Base-by-base conservation (phyloP, 2,329 filamentous ascomycete genomes). In the Aspergillus flavus region DNA sequence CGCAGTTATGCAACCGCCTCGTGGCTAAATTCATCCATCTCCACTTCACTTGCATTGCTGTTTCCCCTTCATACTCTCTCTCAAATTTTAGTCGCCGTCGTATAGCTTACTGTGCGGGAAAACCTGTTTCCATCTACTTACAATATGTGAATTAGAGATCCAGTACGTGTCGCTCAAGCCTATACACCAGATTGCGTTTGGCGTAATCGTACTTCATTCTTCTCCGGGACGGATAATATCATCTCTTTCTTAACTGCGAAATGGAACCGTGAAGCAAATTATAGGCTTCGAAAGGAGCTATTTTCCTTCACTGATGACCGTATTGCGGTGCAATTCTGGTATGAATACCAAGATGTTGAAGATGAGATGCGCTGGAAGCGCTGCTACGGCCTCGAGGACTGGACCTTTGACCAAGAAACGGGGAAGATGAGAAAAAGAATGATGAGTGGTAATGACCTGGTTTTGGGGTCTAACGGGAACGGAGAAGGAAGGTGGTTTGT, bases 321-420 rank as follows among this genome's bases (percentile, higher is more conserved):
- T 78, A 94, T 94, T 67, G 92, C 92, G 1, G 93, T 96, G 26
- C 92, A 96, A 73, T 96, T 95, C 76, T 96, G 92, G 92, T 96
- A 94, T 72, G 90, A 96, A 77, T 94, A 88, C 79, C 85, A 88
- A 66, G 91, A 94, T 71, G 78, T 79, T 9, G 70, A 83, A 1
- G 89, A 90, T 43, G 88, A 71, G 12, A 75, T 81, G 78, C 76
- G 92, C 75, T 96, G 92, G 92, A 94, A 90, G 84, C 84, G 92
- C n/a, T 93, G 90, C 52, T 96, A 96, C 72, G 93, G 93, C 0
- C 84, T 96, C 12, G 80, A 83, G 67, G 78, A 83, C 63, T 83
- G 81, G 81, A 82, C 80, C 0, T 83, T 80, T 70, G 78, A 82
- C 61, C 71, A 69, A 19, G 74, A 79, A 58, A 70, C 73, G 1